A percentile compares a stretch with the other conserved stretches of the same genome.
phyloP scores from a whole-genome alignment of 1,284 basidiomycete genomes.

The Ganoderma meredithae region DNA sequence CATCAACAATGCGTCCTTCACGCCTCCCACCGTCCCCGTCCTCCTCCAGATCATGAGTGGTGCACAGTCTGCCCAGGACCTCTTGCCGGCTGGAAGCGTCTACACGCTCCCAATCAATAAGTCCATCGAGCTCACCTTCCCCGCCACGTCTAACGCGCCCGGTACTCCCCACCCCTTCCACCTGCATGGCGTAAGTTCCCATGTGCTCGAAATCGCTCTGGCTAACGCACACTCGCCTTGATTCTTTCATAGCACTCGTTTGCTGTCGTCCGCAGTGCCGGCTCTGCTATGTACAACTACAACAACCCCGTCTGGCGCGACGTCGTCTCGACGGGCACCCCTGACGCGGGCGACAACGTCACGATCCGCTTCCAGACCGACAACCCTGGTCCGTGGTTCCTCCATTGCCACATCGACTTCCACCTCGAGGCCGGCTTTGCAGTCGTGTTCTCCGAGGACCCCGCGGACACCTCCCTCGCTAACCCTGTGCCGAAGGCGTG shows the following conservation, averaged over 20 bases:
- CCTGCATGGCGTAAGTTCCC: conserved; percentile 45
- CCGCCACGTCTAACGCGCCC: conserved; percentile 36
- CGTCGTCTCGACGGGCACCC: conserved; percentile 41
- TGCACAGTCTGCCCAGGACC: conserved; percentile 36
- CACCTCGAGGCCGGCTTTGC: conserved; percentile 39
- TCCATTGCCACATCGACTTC: conserved; percentile 39
- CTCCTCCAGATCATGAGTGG: conserved; percentile 38
- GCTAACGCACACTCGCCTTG: background rate
- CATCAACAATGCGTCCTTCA: conserved; percentile 39
- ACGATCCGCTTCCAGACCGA: conserved; percentile 39
- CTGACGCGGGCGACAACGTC: conserved; percentile 39
- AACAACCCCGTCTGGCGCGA: conserved; percentile 44
- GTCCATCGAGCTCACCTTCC: conserved; percentile 45
- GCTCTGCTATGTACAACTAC: conserved; percentile 41
- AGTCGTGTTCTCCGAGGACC: conserved; percentile 39
- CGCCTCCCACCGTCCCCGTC: conserved; percentile 41
- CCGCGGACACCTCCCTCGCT: conserved; percentile 23
- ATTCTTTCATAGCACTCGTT: conserved; percentile 34
- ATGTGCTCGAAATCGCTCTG: background rate
- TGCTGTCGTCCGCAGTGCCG: conserved; percentile 42
- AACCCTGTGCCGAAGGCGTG: conserved; percentile 34
- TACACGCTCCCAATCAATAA: conserved; percentile 39
- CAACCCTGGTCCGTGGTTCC: conserved; percentile 40
- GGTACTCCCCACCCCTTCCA: conserved; percentile 49
- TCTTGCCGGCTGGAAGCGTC: conserved; percentile 43